These are phyloP conservation scores for Dactylellina drechsleri DNA, from an alignment of 2,329 filamentous ascomycete species.

Conservation along the genomic window DNA sequence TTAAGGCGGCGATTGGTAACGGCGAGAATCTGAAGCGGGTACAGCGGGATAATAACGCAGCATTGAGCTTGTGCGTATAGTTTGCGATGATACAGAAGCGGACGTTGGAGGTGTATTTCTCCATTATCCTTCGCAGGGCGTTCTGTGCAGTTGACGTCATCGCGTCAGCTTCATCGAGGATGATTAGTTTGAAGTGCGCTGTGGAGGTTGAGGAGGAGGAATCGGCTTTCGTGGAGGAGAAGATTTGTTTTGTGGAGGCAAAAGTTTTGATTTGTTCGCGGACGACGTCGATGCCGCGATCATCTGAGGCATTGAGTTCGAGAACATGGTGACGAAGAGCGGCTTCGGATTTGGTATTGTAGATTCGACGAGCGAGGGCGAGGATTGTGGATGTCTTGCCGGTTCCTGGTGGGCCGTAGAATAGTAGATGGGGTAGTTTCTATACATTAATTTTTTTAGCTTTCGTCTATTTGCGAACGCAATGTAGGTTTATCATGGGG, in stretches of 20 bases:
- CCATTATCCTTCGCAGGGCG: slow-evolving; percentile 96
- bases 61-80: slow-evolving; percentile 97
- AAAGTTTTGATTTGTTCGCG: slow-evolving; percentile 99
- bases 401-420: slow-evolving; percentile 95
- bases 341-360: slow-evolving; percentile 71
- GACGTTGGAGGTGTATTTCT: slow-evolving; percentile 98
- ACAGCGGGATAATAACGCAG: slow-evolving; percentile 89
- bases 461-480: not conserved
- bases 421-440: slow-evolving; percentile 90
- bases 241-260: slow-evolving; percentile 97
- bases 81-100: slow-evolving; percentile 99
- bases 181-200: slow-evolving; percentile 85
- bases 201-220: slow-evolving; percentile 64
- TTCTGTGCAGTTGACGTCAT: slow-evolving; percentile 99
- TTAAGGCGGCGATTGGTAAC: slow-evolving; percentile 86
- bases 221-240: slow-evolving; percentile 68
- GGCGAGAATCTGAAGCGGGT: slow-evolving; percentile 96
- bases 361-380: slow-evolving; percentile 90
- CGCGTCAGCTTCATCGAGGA: slow-evolving; percentile 97
- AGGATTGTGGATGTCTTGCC: slow-evolving; percentile 98
- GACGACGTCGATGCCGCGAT: slow-evolving; percentile 96
- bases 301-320: slow-evolving; percentile 96
- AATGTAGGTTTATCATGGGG: too few species aligned
- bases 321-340: slow-evolving; percentile 99
- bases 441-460: slow-evolving; percentile 58